Percentiles rank a stretch among this genome's conserved stretches.
Conservation (phyloP, 2,329 filamentous ascomycete species). For the Diaporthe vaccinii region DNA sequence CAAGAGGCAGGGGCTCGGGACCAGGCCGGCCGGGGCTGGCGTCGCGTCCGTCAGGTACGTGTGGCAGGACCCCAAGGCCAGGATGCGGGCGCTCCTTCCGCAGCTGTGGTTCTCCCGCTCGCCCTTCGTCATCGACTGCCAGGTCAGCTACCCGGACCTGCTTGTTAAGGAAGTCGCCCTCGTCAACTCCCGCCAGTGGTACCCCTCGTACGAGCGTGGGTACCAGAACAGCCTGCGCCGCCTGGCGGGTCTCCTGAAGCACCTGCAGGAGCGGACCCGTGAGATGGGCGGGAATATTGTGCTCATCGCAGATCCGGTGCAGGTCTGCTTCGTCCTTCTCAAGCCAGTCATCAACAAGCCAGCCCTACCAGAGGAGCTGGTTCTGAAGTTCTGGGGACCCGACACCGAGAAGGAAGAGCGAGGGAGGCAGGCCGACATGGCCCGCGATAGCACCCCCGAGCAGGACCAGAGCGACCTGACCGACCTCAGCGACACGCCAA, state of each 20-base stretch:
- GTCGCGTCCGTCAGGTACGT: slow-evolving; percentile 14
- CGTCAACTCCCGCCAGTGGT: slow-evolving; percentile 5
- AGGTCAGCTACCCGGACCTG: slow-evolving; percentile 9
- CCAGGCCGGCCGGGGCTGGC: background rate
- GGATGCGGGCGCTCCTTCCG: slow-evolving; percentile 3
- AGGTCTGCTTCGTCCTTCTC: slow-evolving; percentile 16
- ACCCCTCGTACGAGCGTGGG: slow-evolving; percentile 17
- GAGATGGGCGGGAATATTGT: slow-evolving; percentile 24
- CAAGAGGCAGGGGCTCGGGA: slow-evolving; percentile 9
- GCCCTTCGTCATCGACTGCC: slow-evolving; percentile 33
- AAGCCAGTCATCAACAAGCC: slow-evolving; percentile 12
- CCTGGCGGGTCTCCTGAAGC: slow-evolving; percentile 8
- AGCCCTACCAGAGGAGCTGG: slow-evolving; percentile 25
- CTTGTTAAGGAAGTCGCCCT: background rate
- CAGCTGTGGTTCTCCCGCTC: slow-evolving; percentile 37
- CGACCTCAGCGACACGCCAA: slow-evolving; percentile 28
- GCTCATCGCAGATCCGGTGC: slow-evolving; percentile 26
- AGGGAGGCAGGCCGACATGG: background rate
- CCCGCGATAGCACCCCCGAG: slow-evolving; percentile 10
- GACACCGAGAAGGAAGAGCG: slow-evolving; percentile 1
- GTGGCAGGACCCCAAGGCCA: background rate
- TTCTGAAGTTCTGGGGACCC: slow-evolving; percentile 23
- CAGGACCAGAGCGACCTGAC: slow-evolving; percentile 19
- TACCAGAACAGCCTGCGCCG: slow-evolving; percentile 23
- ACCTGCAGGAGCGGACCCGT: slow-evolving; percentile 26